Base-by-base conservation (phyloP, 2,329 filamentous ascomycete genomes). In the Verticillium longisporum region DNA sequence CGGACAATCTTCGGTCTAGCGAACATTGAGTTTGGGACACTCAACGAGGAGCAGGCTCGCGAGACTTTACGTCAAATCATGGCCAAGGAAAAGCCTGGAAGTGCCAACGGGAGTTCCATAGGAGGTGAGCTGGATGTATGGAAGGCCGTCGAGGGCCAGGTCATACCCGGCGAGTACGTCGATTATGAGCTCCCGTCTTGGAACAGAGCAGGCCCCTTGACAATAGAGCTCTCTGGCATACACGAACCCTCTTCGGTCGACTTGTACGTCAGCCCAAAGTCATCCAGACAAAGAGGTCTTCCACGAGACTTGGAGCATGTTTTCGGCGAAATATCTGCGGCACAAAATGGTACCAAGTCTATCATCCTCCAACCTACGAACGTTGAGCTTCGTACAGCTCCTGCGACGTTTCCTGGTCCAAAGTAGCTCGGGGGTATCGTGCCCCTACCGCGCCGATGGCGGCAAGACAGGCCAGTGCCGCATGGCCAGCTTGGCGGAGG, bases 41-140 rank as follows among this genome's bases (percentile, higher is more conserved):
- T 98, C 55, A 93, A 96, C 61, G 95, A 98, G 72, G 94, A 97
- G 63, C 94, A 98, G 71, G 95, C 95, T 0, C 81, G 89, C 33
- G 95, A 98, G 72, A 97, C 93, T 0, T 72, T 97, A 68, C 88
- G 89, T 63, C 87, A 86, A 66, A 91, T 93, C 58, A 83, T 90
- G 64, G 83, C 84, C 34, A 91, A 89, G 68, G 77, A 84, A 14
- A 83, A 89, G 60, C 81, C 87, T 5, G 88, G 86, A 1, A 84
- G 85, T 0, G 77, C 79, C 1, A 78, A 83, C 61, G 89, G 88
- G 1, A 92, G 86, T 63, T 94, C 91, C 6, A 75, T 83, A 1
- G 93, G 93, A 1, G 90, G 91, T 0, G 80, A 84, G 32, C 77
- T 98, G 15, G 83, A 88, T 63, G 80, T 95, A 2, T 94, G 92